These are phyloP conservation scores for Rubia balearica DNA, from an alignment of 305 asterid species.

Conservation along the genomic window DNA sequence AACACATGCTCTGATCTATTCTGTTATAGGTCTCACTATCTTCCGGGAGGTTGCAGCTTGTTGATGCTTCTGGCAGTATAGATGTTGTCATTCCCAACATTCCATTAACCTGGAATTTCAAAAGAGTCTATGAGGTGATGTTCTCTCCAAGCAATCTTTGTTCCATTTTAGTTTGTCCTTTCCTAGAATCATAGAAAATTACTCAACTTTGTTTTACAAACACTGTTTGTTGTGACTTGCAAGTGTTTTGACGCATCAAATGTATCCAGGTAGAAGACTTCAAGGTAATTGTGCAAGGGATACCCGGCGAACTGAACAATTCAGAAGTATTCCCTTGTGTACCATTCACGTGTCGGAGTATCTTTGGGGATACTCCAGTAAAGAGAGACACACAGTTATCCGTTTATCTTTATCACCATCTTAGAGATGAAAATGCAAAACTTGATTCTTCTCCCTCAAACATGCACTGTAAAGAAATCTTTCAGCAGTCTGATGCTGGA, in stretches of 20 bases:
- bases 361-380: conserved; percentile 38
- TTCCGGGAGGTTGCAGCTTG: conserved; percentile 82
- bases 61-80: conserved; percentile 78
- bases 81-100: conserved; percentile 51
- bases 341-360: conserved; percentile 58
- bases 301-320: conserved; percentile 36
- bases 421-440: conserved; percentile 31
- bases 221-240: not conserved
- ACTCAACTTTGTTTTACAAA: not conserved
- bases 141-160: conserved; percentile 17
- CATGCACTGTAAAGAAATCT: conserved; percentile 29
- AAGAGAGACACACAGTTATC: conserved; percentile 35
- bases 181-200: not conserved
- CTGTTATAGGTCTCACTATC: conserved; percentile 53
- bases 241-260: not conserved
- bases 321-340: conserved; percentile 33
- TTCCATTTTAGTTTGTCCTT: not conserved
- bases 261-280: conserved; percentile 51
- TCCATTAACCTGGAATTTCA: conserved; percentile 46
- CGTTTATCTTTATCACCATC: conserved; percentile 37
- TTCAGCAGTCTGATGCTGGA: conserved; percentile 48
- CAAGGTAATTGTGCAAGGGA: conserved; percentile 53
- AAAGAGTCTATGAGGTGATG: conserved; percentile 61
- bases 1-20: conserved; percentile 21
- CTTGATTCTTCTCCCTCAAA: conserved; percentile 27